Base-by-base conservation (phyloP, 495 filamentous ascomycete genomes). In the Penicillium waksmanii region DNA sequence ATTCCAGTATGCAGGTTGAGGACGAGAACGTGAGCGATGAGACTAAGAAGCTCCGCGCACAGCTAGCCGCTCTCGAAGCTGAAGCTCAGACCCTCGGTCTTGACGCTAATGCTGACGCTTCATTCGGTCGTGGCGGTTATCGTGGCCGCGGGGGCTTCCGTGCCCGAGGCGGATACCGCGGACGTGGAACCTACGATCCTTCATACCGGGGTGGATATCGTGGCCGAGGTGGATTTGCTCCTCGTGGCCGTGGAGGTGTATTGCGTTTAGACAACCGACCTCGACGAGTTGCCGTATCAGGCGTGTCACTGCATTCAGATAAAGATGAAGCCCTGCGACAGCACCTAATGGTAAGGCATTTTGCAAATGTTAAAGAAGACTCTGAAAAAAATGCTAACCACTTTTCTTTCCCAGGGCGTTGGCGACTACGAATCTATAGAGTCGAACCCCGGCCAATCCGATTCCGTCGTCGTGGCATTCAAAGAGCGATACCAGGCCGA, bases 401-500 rank as follows among this genome's bases (percentile, higher is more conserved):
- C 18, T 51, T 40, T 2, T 43, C 34, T 3, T 59, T 23, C 8
- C 21, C 13, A 96, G 93, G 88, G 87, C 61, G 83, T 93, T 54
- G 89, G 91, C 52, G 92, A 97, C 60, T 93, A 90, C 65, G 86
- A 92, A 54, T 85, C 84, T 42, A 88, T 97, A 54, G 84, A 92
- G 53, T 74, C 81, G 1, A 85, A 88, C 61, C 82, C 87, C 0
- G 72, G 82, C 2, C 75, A 81, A 23, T 62, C 80, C 4, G 77
- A 86, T 62, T 81, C 82, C 23, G 68, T 89, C 70, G 60, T 90
- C 70, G 83, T 98, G 55, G 84, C 84, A 2, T 98, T 98, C 72
- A 93, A 90, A 63, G 92, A 98, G 65, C 88, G 95, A 43, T 93
- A 88, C 65, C 88, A 89, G 7, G 95, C 93, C 13, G 94, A 97